Conservation (phyloP, 176 grass and related monocot genomes). For the Cenchrus americanus region DNA sequence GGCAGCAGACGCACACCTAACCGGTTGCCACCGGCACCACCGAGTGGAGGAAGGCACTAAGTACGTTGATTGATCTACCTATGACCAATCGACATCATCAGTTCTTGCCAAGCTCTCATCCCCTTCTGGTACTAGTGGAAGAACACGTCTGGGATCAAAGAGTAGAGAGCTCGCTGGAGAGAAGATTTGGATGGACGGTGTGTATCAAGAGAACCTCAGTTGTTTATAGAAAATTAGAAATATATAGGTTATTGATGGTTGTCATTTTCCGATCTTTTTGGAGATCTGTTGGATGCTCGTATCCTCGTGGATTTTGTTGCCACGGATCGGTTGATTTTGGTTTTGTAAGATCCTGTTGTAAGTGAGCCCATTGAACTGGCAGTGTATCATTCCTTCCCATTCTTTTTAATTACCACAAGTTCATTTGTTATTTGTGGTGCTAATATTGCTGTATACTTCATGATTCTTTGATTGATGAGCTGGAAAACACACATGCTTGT, state of each 20-base stretch:
- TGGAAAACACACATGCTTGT: slow-evolving; percentile 11
- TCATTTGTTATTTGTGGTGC: slow-evolving; percentile 17
- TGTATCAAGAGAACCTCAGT: slow-evolving; percentile 54
- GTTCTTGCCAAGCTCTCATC: slow-evolving; percentile 35
- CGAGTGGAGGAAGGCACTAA: slow-evolving; percentile 57
- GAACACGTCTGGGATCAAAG: slow-evolving; percentile 19
- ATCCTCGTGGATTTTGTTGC: slow-evolving; percentile 56
- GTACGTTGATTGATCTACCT: slow-evolving; percentile 35
- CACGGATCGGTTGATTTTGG: slow-evolving; percentile 41
- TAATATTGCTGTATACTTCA: not conserved
- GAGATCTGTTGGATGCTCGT: slow-evolving; percentile 41
- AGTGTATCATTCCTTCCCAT: slow-evolving; percentile 46
- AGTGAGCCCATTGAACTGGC: slow-evolving; percentile 40
- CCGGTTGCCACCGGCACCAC: slow-evolving; percentile 78
- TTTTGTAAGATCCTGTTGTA: slow-evolving; percentile 40
- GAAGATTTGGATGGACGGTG: slow-evolving; percentile 47
- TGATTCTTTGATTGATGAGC: slow-evolving; percentile 28
- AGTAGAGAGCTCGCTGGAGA: slow-evolving; percentile 11
- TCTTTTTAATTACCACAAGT: slow-evolving; percentile 27
- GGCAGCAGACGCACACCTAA: slow-evolving; percentile 80
- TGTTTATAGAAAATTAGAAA: slow-evolving; percentile 68
- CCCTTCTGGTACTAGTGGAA: slow-evolving; percentile 6
- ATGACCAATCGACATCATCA: slow-evolving; percentile 25
- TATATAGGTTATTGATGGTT: slow-evolving; percentile 53
- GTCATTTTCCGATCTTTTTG: slow-evolving; percentile 44